These are phyloP conservation scores for Ganoderma lucidum DNA, from an alignment of 1,284 basidiomycete genomes.

Conservation along the genomic window DNA sequence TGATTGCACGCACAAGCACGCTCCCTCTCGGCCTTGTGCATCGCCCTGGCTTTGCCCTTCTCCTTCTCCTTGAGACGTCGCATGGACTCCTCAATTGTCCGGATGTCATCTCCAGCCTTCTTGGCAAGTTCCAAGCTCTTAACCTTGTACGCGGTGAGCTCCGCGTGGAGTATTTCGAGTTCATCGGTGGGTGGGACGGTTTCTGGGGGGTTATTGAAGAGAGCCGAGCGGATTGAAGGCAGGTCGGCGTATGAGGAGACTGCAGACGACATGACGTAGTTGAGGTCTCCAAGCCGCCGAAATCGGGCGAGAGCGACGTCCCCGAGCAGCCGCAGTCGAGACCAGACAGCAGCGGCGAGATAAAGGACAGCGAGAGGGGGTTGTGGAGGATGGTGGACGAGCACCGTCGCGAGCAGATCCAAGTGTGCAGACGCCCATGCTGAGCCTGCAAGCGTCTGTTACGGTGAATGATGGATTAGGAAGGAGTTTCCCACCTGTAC, in stretches of 20 bases:
- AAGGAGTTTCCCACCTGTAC: constrained; percentile 29
- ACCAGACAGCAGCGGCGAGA: constrained; percentile 16
- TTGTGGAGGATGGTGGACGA: constrained; percentile 25
- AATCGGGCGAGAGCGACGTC: constrained; percentile 17
- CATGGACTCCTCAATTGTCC: constrained; percentile 73
- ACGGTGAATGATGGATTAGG: constrained; percentile 22
- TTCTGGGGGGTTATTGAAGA: constrained; percentile 69
- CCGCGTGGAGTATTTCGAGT: constrained; percentile 68
- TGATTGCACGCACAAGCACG: constrained; percentile 67
- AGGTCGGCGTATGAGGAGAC: constrained; percentile 55
- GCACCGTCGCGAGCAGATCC: constrained; percentile 38
- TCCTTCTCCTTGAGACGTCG: constrained; percentile 76
- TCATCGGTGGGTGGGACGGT: constrained; percentile 76
- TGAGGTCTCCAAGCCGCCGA: constrained; percentile 19
- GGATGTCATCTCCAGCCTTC: constrained; percentile 76
- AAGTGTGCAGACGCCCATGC: constrained; percentile 33
- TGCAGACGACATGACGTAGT: constrained; percentile 51
- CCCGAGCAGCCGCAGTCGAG: constrained; percentile 12
- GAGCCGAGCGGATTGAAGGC: constrained; percentile 56
- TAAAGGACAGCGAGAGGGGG: constrained; percentile 19
- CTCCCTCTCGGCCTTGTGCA: constrained; percentile 74
- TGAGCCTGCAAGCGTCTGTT: constrained; percentile 27
- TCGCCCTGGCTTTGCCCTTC: constrained; percentile 75
- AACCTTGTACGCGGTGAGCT: constrained; percentile 63
- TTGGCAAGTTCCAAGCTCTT: constrained; percentile 64